phyloP scores from a whole-genome alignment of 768 basidiomycete genomes.

The Russula earlei region DNA sequence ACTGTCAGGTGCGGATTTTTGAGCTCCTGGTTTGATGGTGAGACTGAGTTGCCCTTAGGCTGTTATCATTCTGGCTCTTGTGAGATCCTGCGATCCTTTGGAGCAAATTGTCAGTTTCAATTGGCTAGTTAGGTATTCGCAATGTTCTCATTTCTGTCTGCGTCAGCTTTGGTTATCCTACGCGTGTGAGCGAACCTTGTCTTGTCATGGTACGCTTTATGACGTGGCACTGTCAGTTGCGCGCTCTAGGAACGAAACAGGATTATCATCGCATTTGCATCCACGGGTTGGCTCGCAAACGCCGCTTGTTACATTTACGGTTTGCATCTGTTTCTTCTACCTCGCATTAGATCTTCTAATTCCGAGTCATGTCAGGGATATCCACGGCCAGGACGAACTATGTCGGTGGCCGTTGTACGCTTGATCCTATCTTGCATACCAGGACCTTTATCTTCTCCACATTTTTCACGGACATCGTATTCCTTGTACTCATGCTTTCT shows the following conservation, averaged over 20 bases:
- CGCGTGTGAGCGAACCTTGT: neutral
- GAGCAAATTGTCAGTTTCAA: neutral
- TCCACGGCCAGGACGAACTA: too few species aligned
- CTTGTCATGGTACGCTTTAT: neutral
- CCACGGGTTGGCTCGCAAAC: neutral
- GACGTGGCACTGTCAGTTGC: neutral
- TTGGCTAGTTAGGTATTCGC: neutral
- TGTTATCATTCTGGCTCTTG: neutral
- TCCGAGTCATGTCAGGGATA: neutral
- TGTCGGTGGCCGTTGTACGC: neutral
- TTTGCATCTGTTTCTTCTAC: neutral
- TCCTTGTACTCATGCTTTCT: neutral
- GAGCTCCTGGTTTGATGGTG: neutral
- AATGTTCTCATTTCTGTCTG: neutral
- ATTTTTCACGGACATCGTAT: neutral
- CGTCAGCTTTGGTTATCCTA: neutral
- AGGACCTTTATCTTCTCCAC: neutral
- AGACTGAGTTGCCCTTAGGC: neutral
- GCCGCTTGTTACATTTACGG: neutral
- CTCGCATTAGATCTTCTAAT: neutral
- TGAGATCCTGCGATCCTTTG: neutral
- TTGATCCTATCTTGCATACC: neutral
- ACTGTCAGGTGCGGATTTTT: neutral
- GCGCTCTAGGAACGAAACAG: conserved; percentile 1
- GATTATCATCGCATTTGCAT: neutral